Evolutionary conservation across 805 yeast genomes (phyloP), one percentile per base, ranked within the genome.

Genomic region (Ogataea neopini): DNA sequence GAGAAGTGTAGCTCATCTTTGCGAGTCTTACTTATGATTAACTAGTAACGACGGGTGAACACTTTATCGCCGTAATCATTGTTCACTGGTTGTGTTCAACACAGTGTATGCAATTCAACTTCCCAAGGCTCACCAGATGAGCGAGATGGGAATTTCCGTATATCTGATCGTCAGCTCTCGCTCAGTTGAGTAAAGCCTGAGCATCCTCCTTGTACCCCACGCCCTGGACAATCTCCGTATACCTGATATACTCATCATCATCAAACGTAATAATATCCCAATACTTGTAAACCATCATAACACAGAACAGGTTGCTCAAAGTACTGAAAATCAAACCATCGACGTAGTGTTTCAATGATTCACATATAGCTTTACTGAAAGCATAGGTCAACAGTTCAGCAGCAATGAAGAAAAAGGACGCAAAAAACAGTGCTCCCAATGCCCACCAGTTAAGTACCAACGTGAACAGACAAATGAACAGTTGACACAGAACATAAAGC

Each of bases 181-280:
- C n/a, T 41, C 33, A 50, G 14, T 43, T 47, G 22, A 52, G 43
- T n/a, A 47, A 32, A 5, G 51, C 53, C 39, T 52, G 53, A 5
- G 56, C 53, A 35, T 52, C 51, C 36, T 52, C 56, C 23, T 52
- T 52, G 30, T 34, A 37, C 17, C 53, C 56, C 14, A 52, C 52
- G 14, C 56, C 56, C 38, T 38, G 57, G 17, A 61, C 64, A 15
- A 57, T 45, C 44, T 60, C 62, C 9, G 67, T 61, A 43, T 51
- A 55, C 40, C 67, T 48, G 26, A 62, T 81, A 67, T 92, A 94
- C 69, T 92, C 99, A 58, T 92, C 81, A 65, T 94, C 98, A 60
- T 92, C 98, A 48, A 84, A 82, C 10, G 98, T 94, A 44, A 92
- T 84, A 78, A 91, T 89, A 61, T 91, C 97, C 97, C 98, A 92